Percentiles rank a stretch among this genome's conserved stretches.
phyloP scores from a whole-genome alignment of 2,329 filamentous ascomycete species.

The Xylariaceae sp. region DNA sequence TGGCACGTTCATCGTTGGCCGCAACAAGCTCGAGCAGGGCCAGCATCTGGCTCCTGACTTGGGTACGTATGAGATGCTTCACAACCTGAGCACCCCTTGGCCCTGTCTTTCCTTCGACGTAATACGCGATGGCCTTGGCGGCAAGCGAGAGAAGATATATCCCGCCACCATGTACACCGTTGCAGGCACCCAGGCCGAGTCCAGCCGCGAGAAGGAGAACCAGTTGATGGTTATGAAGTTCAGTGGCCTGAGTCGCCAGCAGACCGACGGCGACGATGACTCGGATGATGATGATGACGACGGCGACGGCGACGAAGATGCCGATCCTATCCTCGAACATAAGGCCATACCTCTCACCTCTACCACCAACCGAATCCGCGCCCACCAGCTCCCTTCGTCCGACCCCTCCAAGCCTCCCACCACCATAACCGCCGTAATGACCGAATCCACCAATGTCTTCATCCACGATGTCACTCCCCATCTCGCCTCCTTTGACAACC shows the following conservation, averaged over 20 bases:
- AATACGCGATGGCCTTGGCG: slow-evolving; percentile 77
- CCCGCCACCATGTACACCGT: slow-evolving; percentile 95
- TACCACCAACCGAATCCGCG: slow-evolving; percentile 90
- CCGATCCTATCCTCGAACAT: slow-evolving; percentile 91
- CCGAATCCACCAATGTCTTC: slow-evolving; percentile 80
- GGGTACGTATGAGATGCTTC: slow-evolving; percentile 96
- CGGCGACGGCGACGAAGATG: slow-evolving; percentile 70
- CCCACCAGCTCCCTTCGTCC: slow-evolving; percentile 71
- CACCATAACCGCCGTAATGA: slow-evolving; percentile 87
- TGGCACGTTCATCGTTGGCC: slow-evolving; percentile 91
- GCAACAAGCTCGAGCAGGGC: slow-evolving; percentile 84
- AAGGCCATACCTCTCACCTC: slow-evolving; percentile 80
- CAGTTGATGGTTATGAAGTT: slow-evolving; percentile 95
- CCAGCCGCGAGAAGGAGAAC: slow-evolving; percentile 73
- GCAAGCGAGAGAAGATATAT: slow-evolving; percentile 80
- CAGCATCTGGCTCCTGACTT: slow-evolving; percentile 88
- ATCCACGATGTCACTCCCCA: slow-evolving; percentile 95
- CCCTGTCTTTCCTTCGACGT: slow-evolving; percentile 96
- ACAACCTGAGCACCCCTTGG: slow-evolving; percentile 91
- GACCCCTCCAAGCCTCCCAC: slow-evolving; percentile 69
- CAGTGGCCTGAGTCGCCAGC: slow-evolving; percentile 85
- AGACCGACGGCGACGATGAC: slow-evolving; percentile 64
- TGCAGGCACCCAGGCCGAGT: slow-evolving; percentile 87
- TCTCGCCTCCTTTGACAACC: slow-evolving; percentile 82
- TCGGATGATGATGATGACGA: slow-evolving; percentile 59